A percentile compares a stretch with the other conserved stretches of the same genome.
Evolutionary conservation across 345 rosid genomes (phyloP).

Genomic region (Rhodamnia argentea): DNA sequence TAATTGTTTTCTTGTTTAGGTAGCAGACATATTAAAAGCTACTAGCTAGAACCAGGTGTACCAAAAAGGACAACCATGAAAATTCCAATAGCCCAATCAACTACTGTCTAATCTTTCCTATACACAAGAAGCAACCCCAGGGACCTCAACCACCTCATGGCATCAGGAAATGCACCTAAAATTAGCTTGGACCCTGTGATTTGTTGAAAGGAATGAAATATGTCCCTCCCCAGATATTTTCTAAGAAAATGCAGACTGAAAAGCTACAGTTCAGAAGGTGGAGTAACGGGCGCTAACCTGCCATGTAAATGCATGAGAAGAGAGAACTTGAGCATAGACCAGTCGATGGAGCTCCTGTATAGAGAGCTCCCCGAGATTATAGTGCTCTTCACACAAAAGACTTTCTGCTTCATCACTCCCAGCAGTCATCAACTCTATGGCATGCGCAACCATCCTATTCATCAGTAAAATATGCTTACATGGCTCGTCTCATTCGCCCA

Average conservation of each 20-base stretch:
- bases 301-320: conserved; percentile 90
- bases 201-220: background rate
- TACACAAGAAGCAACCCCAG: background rate
- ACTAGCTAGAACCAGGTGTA: background rate
- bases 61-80: background rate
- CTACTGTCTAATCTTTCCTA: background rate
- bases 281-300: conserved; percentile 8
- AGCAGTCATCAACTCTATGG: conserved; percentile 74
- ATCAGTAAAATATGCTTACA: background rate
- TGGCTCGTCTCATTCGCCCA: background rate
- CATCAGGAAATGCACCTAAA: background rate
- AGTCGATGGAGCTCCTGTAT: conserved; percentile 88
- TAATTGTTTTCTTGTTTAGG: background rate
- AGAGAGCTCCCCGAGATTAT: conserved; percentile 65
- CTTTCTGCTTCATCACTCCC: conserved; percentile 64
- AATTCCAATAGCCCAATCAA: background rate
- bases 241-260: background rate
- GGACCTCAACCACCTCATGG: background rate
- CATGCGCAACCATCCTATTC: conserved; percentile 90
- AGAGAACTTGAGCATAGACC: conserved; percentile 89
- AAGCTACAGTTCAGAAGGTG: background rate
- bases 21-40: background rate
- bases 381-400: conserved; percentile 69
- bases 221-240: background rate
- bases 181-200: background rate